Conservation (phyloP, 176 grass and related monocot genomes). For the Echinochloa phyllopogon region DNA sequence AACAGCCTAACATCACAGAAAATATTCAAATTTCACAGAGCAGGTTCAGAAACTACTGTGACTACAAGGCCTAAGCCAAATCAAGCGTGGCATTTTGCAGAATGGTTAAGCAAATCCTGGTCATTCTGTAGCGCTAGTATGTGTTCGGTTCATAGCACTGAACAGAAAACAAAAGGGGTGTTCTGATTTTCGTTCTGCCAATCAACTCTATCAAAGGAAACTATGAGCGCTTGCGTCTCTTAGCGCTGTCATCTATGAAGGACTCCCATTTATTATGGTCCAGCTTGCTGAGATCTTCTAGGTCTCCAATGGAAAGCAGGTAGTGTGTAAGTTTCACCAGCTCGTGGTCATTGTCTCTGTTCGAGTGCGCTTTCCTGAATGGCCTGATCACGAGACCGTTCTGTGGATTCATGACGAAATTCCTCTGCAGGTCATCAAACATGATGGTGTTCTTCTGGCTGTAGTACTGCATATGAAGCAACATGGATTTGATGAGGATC, state of each 20-base stretch:
- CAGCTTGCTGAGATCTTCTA: conserved; percentile 77
- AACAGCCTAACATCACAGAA: conserved; percentile 11
- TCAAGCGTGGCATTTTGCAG: neutral
- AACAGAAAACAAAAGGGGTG: conserved; percentile 19
- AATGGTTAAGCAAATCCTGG: neutral
- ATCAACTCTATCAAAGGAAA: conserved; percentile 31
- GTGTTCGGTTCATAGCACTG: conserved; percentile 13
- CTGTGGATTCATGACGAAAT: conserved; percentile 98
- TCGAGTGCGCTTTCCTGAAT: conserved; percentile 77
- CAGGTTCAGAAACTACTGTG: conserved; percentile 8
- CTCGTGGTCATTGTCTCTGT: conserved; percentile 70
- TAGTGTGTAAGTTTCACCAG: conserved; percentile 84
- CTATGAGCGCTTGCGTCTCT: conserved; percentile 74
- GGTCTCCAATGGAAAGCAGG: conserved; percentile 81
- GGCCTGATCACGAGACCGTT: conserved; percentile 87
- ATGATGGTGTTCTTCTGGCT: conserved; percentile 86
- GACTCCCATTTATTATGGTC: conserved; percentile 85
- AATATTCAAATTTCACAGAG: conserved; percentile 4
- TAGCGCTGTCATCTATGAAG: conserved; percentile 66
- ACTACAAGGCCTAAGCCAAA: neutral
- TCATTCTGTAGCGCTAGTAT: conserved; percentile 6
- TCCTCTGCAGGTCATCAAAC: conserved; percentile 96
- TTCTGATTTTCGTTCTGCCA: conserved; percentile 25
- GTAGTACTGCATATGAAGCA: conserved; percentile 73
- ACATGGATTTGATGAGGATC: conserved; percentile 1